Percentiles rank a stretch among this genome's conserved stretches.
These are phyloP conservation scores for Suhomyces maxii DNA, from an alignment of 1,139 yeast species.

Conservation along the genomic window DNA sequence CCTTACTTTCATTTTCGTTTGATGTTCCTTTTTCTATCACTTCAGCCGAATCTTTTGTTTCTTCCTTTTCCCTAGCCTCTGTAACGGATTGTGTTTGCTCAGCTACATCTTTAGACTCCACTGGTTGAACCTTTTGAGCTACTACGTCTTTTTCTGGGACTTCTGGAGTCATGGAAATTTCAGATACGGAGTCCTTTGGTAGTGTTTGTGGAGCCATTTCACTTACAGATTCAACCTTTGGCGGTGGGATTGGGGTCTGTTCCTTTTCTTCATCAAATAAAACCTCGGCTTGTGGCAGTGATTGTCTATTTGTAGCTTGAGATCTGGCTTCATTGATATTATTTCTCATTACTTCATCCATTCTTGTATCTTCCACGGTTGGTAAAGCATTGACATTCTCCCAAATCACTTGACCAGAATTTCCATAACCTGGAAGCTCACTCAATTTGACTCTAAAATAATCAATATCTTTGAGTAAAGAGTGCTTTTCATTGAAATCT, in stretches of 20 bases:
- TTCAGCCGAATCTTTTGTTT: background rate
- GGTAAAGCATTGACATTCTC: constrained; percentile 60
- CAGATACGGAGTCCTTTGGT: background rate
- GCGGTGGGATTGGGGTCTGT: background rate
- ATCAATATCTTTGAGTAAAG: constrained; percentile 61
- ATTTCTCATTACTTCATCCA: constrained; percentile 48
- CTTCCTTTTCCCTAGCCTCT: background rate
- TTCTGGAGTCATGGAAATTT: background rate
- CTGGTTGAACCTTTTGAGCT: background rate
- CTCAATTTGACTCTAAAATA: constrained; percentile 62
- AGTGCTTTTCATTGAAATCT: constrained; percentile 54
- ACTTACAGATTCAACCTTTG: too few relatives aligned
- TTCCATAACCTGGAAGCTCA: constrained; percentile 63
- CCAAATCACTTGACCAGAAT: constrained; percentile 66
- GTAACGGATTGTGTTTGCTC: background rate
- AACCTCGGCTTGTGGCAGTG: background rate
- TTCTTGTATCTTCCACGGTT: constrained; percentile 49
- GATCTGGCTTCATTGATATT: constrained; percentile 31
- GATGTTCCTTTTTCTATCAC: background rate
- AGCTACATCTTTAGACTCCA: too few relatives aligned
- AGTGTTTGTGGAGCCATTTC: background rate
- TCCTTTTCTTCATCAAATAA: background rate
- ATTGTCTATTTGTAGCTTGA: background rate
- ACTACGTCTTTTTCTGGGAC: background rate
- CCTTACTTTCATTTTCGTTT: background rate